Base-by-base conservation (phyloP, 2,329 filamentous ascomycete genomes). In the Chrysoporthe puriensis region DNA sequence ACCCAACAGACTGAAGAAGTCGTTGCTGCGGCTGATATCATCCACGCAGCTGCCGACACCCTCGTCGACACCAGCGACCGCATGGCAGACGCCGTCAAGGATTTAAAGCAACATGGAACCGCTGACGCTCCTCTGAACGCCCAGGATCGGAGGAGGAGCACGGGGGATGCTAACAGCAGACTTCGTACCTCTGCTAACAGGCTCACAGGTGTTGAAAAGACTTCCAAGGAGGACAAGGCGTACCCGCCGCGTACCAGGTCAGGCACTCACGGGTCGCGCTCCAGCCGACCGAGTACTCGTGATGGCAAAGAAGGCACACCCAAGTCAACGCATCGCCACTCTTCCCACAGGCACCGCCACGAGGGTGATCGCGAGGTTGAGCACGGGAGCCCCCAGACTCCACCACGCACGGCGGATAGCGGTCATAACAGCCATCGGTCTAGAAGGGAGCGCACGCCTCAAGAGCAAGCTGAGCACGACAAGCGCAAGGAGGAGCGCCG, bases 111-210 rank as follows among this genome's bases (percentile, higher is more conserved):
- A 63, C 66, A 62, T 62, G 62, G 66, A 61, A 57, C 63, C 11
- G 54, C 67, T 50, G 66, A 68, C 69, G 42, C 66, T 42, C 60
- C 67, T 63, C 36, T 56, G 66, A 70, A 42, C 40, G 57, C 70
- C 62, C 71, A 70, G 56, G 61, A 65, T 54, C 54, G 60, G 36
- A 62, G 62, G 60, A 66, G 50, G 66, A 67, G 54, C 44, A 69
- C 52, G 63, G 67, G 66, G 66, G 66, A 60, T 68, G 66, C 66
- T 63, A 60, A 56, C 58, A 52, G 66, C 68, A 70, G 58, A 65
- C 76, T 81, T 78, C 75, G 77, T 74, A 76, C 80, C 77, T 80
- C 83, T 83, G 80, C 85, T 87, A 82, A 87, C 84, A 80, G 83
- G 75, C 83, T 80, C 77, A 79, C 80, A 87, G 84, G 85, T 78